Evolutionary conservation across 805 yeast genomes (phyloP), one percentile per base, ranked within the genome.

Genomic region (Pichia californica): DNA sequence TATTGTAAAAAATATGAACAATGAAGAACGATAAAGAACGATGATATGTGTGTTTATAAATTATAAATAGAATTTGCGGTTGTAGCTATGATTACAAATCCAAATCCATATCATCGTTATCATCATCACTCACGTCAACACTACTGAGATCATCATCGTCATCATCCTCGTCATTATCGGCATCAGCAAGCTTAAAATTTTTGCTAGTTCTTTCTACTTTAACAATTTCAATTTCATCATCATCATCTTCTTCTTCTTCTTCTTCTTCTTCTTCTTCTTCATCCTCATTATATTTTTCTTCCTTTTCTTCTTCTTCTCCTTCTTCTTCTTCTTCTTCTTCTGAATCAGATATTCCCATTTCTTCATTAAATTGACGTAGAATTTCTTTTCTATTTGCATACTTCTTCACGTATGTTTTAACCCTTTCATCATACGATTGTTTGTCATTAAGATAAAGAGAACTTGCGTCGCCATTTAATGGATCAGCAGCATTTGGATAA

Each of bases 401-500:
- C 57, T 74, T 76, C 56, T 70, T 70, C 21, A 89, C 94, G 55
- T 87, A 86, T 31, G 74, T 76, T 56, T 73, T 78, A 6, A 93
- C 94, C 52, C 76, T 80, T 40, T 70, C 77, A 39, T 75, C 77
- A 59, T 91, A 91, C 40, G 72, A 65, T 21, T 70, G 67, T 47
- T 78, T 81, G 54, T 88, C 87, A 44, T 80, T 74, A 49, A 81
- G 70, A 69, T 85, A 79, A 43, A 91, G 64, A 14, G 83, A 78
- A 6, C 95, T 86, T 0, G 98, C 98, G 47, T 85, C 93, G 10
- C 88, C 81, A 57, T 91, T 91, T 49, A 91, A 71, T 1, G 99
- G 99, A 61, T 91, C 99, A 13, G 91, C 71, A 1, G 98, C 91
- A 57, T 91, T 91, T 16, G 98, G 97, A 57, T 91, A 93, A 43